Evolutionary conservation across 2,329 filamentous ascomycete species (phyloP).

Genomic region (Neopestalotiopsis sp.): DNA sequence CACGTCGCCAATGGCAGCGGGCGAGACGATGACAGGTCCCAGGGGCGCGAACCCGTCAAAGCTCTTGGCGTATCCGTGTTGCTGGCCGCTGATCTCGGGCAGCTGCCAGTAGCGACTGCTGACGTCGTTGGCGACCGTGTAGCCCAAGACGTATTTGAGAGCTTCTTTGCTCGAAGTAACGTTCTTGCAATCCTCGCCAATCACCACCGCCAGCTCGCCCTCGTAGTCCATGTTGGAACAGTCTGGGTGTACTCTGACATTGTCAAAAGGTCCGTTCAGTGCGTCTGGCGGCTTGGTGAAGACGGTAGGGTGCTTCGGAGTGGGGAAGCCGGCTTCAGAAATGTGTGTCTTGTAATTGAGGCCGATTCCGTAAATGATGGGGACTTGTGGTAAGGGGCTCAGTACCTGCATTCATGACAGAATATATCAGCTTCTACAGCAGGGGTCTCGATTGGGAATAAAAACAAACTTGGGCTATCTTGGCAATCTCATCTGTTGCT

Average conservation of each 20-base stretch:
- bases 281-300: background rate
- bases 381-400: background rate
- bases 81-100: slow-evolving; percentile 43
- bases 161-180: slow-evolving; percentile 56
- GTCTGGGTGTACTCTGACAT: background rate
- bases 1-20: slow-evolving; percentile 45
- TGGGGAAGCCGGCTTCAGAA: background rate
- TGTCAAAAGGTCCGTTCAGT: background rate
- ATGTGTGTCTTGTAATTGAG: background rate
- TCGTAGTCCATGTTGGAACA: background rate
- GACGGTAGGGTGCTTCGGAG: background rate
- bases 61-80: slow-evolving; percentile 65
- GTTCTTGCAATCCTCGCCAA: slow-evolving; percentile 38
- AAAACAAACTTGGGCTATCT: background rate
- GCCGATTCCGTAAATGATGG: background rate
- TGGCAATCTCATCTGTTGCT: background rate
- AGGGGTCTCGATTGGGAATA: background rate
- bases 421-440: background rate
- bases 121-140: slow-evolving; percentile 68
- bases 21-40: slow-evolving; percentile 55
- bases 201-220: background rate
- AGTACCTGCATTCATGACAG: background rate
- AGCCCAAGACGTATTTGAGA: slow-evolving; percentile 65
- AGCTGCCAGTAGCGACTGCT: slow-evolving; percentile 63
- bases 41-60: slow-evolving; percentile 62